Evolutionary conservation across 1,284 basidiomycete genomes (phyloP).

Genomic region (Puccinia coronata): DNA sequence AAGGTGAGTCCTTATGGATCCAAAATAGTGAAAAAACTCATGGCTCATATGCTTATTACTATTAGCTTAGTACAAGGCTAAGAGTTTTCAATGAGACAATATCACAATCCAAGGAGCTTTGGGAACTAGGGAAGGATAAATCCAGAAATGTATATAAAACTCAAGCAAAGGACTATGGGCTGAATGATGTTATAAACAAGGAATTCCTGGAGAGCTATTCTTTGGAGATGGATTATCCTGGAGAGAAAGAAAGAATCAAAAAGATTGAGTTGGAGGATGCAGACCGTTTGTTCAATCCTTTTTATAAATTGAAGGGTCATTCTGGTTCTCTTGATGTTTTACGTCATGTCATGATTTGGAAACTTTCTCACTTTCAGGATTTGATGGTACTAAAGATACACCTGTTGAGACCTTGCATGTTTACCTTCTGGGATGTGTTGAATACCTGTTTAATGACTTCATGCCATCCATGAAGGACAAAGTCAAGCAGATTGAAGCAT

Average conservation of each 20-base stretch:
- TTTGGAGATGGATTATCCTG: no score
- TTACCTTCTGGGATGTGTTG: no score
- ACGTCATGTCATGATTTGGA: neutral
- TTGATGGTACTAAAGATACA: slow-evolving; percentile 59
- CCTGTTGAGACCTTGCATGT: slow-evolving; percentile 55
- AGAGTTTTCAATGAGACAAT: neutral
- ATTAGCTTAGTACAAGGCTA: no score
- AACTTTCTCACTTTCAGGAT: slow-evolving; percentile 50
- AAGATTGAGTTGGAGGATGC: neutral
- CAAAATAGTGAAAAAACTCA: neutral
- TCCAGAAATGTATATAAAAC: neutral
- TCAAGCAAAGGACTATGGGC: neutral
- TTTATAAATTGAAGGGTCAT: neutral
- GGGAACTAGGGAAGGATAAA: neutral
- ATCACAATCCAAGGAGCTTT: neutral
- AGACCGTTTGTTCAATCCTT: neutral
- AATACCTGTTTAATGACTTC: no score
- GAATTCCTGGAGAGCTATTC: neutral
- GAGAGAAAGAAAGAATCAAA: neutral
- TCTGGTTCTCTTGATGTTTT: neutral
- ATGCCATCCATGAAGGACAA: no score
- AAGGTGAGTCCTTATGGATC: no score
- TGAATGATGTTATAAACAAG: neutral
- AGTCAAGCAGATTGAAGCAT: no score
- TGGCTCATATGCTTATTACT: neutral